Evolutionary conservation across 371 early-diverging fungal species (phyloP).

Genomic region (Mortierella sp.): DNA sequence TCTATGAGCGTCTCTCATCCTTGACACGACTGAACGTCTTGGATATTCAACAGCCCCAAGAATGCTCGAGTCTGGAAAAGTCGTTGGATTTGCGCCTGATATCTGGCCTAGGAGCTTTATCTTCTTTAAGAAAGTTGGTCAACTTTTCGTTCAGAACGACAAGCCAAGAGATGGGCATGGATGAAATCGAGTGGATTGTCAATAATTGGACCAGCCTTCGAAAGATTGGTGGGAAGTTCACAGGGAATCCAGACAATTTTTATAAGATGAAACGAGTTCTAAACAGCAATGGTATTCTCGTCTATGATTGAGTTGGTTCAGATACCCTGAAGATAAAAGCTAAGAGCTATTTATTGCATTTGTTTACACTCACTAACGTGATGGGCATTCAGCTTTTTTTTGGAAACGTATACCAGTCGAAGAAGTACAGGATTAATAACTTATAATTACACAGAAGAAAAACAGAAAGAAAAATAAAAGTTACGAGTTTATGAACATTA

Average conservation of each 20-base stretch:
- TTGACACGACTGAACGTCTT: slow-evolving; percentile 7
- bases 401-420: too few relatives aligned
- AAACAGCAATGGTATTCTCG: slow-evolving; percentile 3
- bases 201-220: slow-evolving; percentile 3
- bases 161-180: background rate
- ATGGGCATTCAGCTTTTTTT: too few relatives aligned
- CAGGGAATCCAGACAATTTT: background rate
- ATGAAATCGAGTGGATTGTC: slow-evolving; percentile 16
- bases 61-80: background rate
- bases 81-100: slow-evolving; percentile 4
- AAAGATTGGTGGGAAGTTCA: background rate
- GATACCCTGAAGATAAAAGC: too few relatives aligned
- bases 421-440: too few relatives aligned
- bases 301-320: background rate
- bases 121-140: background rate
- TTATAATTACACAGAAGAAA: too few relatives aligned
- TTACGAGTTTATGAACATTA: too few relatives aligned
- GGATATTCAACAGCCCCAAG: background rate
- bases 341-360: too few relatives aligned
- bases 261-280: slow-evolving; percentile 7
- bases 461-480: too few relatives aligned
- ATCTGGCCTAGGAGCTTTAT: slow-evolving; percentile 5
- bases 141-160: background rate
- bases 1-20: slow-evolving; percentile 10
- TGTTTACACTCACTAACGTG: too few relatives aligned